Conservation (phyloP, 2,329 filamentous ascomycete species). For the Sarocladium strictum region DNA sequence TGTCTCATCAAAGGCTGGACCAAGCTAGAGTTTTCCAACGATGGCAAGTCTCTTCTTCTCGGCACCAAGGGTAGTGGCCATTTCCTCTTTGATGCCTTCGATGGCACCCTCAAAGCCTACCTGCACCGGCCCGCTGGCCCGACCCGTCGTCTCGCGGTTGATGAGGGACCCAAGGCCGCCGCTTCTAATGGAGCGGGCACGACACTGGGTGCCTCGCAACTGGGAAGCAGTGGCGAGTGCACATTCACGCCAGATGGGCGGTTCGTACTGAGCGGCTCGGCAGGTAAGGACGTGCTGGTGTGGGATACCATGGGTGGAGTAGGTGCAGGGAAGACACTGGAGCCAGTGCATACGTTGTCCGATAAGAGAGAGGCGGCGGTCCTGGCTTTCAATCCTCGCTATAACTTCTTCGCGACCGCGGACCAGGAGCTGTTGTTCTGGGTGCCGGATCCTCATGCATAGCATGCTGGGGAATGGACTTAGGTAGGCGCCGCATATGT, state of each 20-base stretch:
- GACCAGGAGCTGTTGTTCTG: slow-evolving; percentile 80
- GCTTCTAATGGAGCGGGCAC: slow-evolving; percentile 29
- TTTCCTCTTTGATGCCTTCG: slow-evolving; percentile 89
- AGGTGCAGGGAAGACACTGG: slow-evolving; percentile 51
- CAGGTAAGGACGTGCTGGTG: slow-evolving; percentile 65
- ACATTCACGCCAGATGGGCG: slow-evolving; percentile 87
- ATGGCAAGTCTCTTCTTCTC: slow-evolving; percentile 80
- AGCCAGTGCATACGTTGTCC: slow-evolving; percentile 58
- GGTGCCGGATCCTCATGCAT: slow-evolving; percentile 62
- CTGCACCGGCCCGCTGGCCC: slow-evolving; percentile 51
- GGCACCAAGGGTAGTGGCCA: slow-evolving; percentile 81
- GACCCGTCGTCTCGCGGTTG: slow-evolving; percentile 45
- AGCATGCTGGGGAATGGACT: slow-evolving; percentile 10
- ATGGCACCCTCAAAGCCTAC: slow-evolving; percentile 72
- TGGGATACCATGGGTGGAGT: slow-evolving; percentile 70
- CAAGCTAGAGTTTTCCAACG: slow-evolving; percentile 91
- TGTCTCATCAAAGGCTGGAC: slow-evolving; percentile 72
- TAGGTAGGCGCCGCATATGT: neutral
- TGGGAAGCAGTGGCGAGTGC: slow-evolving; percentile 67
- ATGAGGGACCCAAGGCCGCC: slow-evolving; percentile 32
- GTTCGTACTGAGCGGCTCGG: slow-evolving; percentile 74
- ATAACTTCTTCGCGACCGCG: slow-evolving; percentile 85
- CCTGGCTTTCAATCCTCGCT: slow-evolving; percentile 82
- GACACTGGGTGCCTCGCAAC: slow-evolving; percentile 23
- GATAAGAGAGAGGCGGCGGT: slow-evolving; percentile 66